Conservation (phyloP, 2,329 filamentous ascomycete species). For the Lecanoromycetidae sp. region DNA sequence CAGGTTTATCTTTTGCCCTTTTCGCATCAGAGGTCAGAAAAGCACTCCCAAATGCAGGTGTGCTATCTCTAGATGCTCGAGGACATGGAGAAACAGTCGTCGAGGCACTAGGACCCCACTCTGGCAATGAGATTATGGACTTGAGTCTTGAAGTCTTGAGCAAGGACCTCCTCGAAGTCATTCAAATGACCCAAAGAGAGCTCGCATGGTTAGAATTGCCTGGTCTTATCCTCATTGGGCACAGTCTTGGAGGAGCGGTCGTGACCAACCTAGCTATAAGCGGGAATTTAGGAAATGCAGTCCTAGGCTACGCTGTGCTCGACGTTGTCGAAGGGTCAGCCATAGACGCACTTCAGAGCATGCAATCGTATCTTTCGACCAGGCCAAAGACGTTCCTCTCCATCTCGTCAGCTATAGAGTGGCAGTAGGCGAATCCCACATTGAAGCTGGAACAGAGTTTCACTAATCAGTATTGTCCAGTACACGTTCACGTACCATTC, state of each 20-base stretch:
- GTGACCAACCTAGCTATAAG: constrained; percentile 69
- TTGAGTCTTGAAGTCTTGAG: constrained; percentile 62
- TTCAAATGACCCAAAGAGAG: constrained; percentile 52
- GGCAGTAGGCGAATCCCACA: constrained; percentile 48
- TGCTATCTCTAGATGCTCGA: constrained; percentile 75
- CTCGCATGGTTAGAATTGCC: constrained; percentile 67
- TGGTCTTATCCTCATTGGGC: constrained; percentile 69
- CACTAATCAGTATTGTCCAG: constrained; percentile 23
- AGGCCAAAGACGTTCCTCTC: constrained; percentile 68
- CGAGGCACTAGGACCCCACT: constrained; percentile 24
- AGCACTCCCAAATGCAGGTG: constrained; percentile 63
- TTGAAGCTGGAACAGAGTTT: neutral
- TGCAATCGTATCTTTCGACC: constrained; percentile 81
- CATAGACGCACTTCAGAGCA: constrained; percentile 85
- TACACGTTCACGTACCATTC: constrained; percentile 71
- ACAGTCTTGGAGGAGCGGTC: constrained; percentile 85
- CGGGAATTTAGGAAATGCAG: constrained; percentile 49
- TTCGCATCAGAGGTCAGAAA: constrained; percentile 67
- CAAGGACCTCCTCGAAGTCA: constrained; percentile 57
- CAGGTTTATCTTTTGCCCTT: constrained; percentile 79
- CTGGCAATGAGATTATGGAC: constrained; percentile 39
- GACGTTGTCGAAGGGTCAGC: constrained; percentile 95
- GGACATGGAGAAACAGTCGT: constrained; percentile 68
- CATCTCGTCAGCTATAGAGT: constrained; percentile 71
- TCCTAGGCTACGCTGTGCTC: constrained; percentile 79